Evolutionary conservation across 345 rosid genomes (phyloP).

Genomic region (Citrus sinensis): DNA sequence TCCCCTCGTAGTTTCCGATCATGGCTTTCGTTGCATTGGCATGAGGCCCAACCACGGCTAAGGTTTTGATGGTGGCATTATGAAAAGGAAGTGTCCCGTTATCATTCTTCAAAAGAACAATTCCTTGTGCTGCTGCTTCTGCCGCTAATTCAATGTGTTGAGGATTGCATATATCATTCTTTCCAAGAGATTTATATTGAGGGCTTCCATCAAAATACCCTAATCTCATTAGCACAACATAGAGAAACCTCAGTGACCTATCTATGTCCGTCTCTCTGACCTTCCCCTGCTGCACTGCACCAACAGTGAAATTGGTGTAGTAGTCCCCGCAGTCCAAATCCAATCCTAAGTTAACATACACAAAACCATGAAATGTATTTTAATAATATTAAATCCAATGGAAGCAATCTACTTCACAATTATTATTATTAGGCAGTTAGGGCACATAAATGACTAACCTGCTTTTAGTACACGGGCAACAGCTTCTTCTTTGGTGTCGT

Average conservation of each 20-base stretch:
- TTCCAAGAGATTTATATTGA: conserved; percentile 28
- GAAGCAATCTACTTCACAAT: no score
- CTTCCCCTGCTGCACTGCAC: conserved; percentile 42
- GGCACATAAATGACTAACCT: conserved; percentile 10
- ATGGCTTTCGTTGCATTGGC: conserved; percentile 46
- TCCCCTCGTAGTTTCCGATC: conserved; percentile 66
- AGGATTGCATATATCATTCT: conserved; percentile 28
- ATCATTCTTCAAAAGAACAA: conserved; percentile 52
- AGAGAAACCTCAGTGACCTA: conserved; percentile 24
- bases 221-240: conserved; percentile 53
- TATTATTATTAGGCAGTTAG: no score
- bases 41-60: conserved; percentile 54
- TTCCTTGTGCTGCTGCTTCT: conserved; percentile 55
- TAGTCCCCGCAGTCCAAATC: conserved; percentile 65
- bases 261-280: conserved; percentile 30
- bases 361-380: no score
- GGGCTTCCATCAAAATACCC: conserved; percentile 60
- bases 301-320: conserved; percentile 25
- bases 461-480: conserved; percentile 53
- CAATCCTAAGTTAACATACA: conserved; percentile 26
- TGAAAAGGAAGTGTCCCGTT: conserved; percentile 30
- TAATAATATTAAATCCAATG: no score
- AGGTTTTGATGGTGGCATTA: not conserved
- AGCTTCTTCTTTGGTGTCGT: conserved; percentile 50
- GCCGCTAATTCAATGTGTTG: conserved; percentile 41